Evolutionary conservation across 768 basidiomycete genomes (phyloP).

Genomic region (Lactarius quietus): DNA sequence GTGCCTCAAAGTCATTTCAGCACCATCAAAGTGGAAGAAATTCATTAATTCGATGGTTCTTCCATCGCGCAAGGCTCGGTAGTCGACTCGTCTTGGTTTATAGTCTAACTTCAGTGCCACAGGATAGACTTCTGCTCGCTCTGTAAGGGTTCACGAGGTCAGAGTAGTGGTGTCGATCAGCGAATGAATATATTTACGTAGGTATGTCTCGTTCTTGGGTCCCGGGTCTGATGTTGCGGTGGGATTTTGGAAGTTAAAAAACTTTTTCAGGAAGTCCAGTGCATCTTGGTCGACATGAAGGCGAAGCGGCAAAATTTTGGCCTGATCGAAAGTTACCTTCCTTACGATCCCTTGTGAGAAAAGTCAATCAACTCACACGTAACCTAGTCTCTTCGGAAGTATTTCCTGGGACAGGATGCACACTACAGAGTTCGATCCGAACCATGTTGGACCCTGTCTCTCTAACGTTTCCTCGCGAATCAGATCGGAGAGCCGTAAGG

Average conservation of each 20-base stretch:
- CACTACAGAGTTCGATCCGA: slow-evolving; percentile 71
- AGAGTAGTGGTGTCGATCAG: background rate
- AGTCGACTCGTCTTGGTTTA: slow-evolving; percentile 96
- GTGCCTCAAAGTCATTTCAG: slow-evolving; percentile 96
- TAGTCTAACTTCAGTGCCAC: slow-evolving; percentile 96
- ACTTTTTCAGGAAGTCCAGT: slow-evolving; percentile 94
- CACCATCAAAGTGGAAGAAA: slow-evolving; percentile 99
- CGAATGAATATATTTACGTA: slow-evolving; percentile 50
- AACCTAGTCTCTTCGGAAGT: slow-evolving; percentile 74
- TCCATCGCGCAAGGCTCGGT: slow-evolving; percentile 84
- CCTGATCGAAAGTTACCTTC: slow-evolving; percentile 42
- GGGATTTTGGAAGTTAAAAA: slow-evolving; percentile 83
- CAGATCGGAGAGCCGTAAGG: slow-evolving; percentile 77
- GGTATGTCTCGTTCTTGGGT: slow-evolving; percentile 53
- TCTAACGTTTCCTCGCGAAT: slow-evolving; percentile 82
- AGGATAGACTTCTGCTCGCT: slow-evolving; percentile 93
- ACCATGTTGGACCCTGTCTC: slow-evolving; percentile 95
- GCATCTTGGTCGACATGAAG: slow-evolving; percentile 98
- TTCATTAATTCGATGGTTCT: slow-evolving; percentile 98
- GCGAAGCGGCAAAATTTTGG: slow-evolving; percentile 84
- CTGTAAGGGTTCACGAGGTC: slow-evolving; percentile 37
- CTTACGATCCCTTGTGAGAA: background rate
- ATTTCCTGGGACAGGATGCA: slow-evolving; percentile 67
- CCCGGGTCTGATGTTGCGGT: slow-evolving; percentile 40
- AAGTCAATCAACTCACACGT: slow-evolving; percentile 47